Base-by-base conservation (phyloP, 2,329 filamentous ascomycete species). In the Fusarium tupiense region DNA sequence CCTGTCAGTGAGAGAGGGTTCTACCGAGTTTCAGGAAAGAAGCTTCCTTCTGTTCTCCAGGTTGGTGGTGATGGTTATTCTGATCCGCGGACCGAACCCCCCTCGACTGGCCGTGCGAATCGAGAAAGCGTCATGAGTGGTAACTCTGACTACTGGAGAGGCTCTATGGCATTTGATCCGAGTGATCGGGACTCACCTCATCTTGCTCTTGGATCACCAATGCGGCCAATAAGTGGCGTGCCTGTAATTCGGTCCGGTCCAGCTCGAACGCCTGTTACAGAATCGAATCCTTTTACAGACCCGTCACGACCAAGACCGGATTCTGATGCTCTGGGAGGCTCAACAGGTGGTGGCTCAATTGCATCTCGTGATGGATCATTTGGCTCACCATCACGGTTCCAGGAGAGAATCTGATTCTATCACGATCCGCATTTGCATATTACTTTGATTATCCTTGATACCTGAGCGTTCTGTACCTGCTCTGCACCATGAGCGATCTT, bases 241-340 rank as follows among this genome's bases (percentile, higher is more conserved):
- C 86, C 88, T n/a, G 84, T 91, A 38, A 87, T 91, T 78, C 86
- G 90, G 70, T 87, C 89, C n/a, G 89, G 91, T n/a, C 91, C 91
- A 22, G 90, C 88, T 24, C 87, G 90, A 61, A 91, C 89, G 8
- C 89, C 91, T 2, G 83, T 92, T 22, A 88, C 88, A 65, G 87
- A 89, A 67, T 84, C 87, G 57, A 86, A 84, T 31, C 87, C 88
- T 1, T 88, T 88, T 63, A 76, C 82, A 33, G 82, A 83, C 56
- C 81, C 81, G 8, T 75, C 81, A 26, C 73, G 74, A 35, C 76
- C 78, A 26, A 62, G 79, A 33, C 74, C 79, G 20, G 64, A 80
- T 65, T 77, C 76, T 35, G 72, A 76, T 63, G 66, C 73, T 66
- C 72, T 76, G 60, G 65, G 78, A 73, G 73, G 65, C 35, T 78